Conservation (phyloP, 768 basidiomycete genomes). For the Symmetrospora coprosmae region DNA sequence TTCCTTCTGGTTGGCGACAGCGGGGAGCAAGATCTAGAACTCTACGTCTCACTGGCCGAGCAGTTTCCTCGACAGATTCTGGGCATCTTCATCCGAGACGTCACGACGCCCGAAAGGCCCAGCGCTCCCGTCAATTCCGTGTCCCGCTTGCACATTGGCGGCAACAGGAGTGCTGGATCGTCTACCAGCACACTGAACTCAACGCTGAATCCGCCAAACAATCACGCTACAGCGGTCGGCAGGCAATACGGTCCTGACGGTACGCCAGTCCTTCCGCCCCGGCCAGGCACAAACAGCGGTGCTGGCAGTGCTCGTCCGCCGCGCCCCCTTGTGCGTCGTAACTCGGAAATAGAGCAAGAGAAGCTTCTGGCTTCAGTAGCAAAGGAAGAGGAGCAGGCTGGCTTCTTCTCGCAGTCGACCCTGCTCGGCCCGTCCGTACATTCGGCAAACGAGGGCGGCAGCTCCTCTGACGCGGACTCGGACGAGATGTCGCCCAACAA, state of each 20-base stretch:
- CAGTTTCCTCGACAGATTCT: slow-evolving; percentile 53
- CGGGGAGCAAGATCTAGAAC: slow-evolving; percentile 87
- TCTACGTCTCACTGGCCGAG: slow-evolving; percentile 62
- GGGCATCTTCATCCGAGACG: slow-evolving; percentile 73
- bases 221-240: not conserved
- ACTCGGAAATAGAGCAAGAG: slow-evolving; percentile 6
- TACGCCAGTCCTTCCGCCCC: no score
- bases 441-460: not conserved
- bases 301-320: no score
- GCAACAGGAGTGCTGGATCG: not conserved
- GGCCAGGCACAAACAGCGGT: no score
- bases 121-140: not conserved
- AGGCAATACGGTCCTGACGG: not conserved
- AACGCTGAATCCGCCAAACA: not conserved
- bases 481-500: slow-evolving; percentile 33
- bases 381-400: not conserved
- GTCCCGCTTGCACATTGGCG: not conserved
- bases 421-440: not conserved
- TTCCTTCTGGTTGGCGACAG: slow-evolving; percentile 56
- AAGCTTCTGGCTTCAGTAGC: not conserved
- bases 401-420: not conserved
- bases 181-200: not conserved
- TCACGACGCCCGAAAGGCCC: slow-evolving; percentile 36
- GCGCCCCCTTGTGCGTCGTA: not conserved
- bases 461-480: slow-evolving; percentile 16